Conservation (phyloP, 495 filamentous ascomycete genomes). For the Neurospora hispaniola region DNA sequence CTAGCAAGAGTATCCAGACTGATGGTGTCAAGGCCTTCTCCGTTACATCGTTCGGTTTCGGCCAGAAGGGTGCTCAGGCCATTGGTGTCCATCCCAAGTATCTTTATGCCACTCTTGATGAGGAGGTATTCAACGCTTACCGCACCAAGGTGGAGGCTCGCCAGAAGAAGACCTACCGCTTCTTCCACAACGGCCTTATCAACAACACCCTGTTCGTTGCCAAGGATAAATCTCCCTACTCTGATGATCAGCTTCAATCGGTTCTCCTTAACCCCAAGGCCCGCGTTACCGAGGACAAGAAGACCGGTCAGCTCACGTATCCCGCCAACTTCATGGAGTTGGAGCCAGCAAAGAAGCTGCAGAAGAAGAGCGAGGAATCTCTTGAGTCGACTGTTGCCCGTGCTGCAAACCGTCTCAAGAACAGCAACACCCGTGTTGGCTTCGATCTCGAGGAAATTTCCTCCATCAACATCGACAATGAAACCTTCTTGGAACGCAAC, state of each 20-base stretch:
- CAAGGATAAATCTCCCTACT: constrained; percentile 83
- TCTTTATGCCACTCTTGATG: constrained; percentile 87
- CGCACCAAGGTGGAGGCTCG: constrained; percentile 76
- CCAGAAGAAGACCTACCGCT: constrained; percentile 97
- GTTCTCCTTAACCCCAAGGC: constrained; percentile 95
- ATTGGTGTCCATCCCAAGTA: constrained; percentile 96
- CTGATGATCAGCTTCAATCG: constrained; percentile 69
- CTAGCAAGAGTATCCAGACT: constrained; percentile 88
- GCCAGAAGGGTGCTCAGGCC: constrained; percentile 95
- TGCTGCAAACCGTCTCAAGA: constrained; percentile 54
- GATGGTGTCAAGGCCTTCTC: constrained; percentile 98
- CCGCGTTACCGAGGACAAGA: constrained; percentile 75
- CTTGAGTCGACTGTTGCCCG: constrained; percentile 49
- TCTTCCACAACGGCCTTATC: constrained; percentile 93
- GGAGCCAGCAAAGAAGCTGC: constrained; percentile 18
- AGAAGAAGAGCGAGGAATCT: constrained; percentile 51
- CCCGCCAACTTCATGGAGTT: constrained; percentile 47
- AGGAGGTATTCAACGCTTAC: constrained; percentile 72
- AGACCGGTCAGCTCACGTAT: constrained; percentile 65
- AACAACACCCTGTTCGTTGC: constrained; percentile 96
- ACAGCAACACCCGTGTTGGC: constrained; percentile 68
- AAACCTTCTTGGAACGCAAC: constrained; percentile 90
- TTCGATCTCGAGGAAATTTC: constrained; percentile 84
- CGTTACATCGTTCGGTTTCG: constrained; percentile 97
- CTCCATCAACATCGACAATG: constrained; percentile 81